phyloP scores from a whole-genome alignment of 2,329 filamentous ascomycete genomes.

The Coleophoma crateriformis region DNA sequence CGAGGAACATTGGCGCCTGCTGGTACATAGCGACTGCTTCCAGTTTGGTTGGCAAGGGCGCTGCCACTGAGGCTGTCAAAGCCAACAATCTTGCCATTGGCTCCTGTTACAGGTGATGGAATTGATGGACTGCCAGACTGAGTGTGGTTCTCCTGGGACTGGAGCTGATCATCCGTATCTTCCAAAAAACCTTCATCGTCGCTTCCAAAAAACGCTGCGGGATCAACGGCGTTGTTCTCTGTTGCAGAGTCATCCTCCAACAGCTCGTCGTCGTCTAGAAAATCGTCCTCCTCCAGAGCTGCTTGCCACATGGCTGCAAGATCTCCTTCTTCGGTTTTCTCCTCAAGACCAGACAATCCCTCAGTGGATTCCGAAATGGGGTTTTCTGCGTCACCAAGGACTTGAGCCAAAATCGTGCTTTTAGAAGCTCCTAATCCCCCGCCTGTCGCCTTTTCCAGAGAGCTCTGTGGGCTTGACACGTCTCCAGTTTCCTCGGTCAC shows the following conservation, averaged over 20 bases:
- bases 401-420: slow-evolving; percentile 19
- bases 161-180: slow-evolving; percentile 30
- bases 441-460: slow-evolving; percentile 14
- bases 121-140: slow-evolving; percentile 18
- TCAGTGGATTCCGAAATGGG: slow-evolving; percentile 16
- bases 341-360: slow-evolving; percentile 26
- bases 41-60: slow-evolving; percentile 10
- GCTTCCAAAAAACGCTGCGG: slow-evolving; percentile 66
- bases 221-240: slow-evolving; percentile 47
- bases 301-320: slow-evolving; percentile 79
- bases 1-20: slow-evolving; percentile 7
- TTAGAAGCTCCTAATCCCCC: slow-evolving; percentile 19
- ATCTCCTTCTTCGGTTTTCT: slow-evolving; percentile 49
- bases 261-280: slow-evolving; percentile 48
- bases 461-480: slow-evolving; percentile 7
- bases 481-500: slow-evolving; percentile 5
- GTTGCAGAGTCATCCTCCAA: slow-evolving; percentile 52
- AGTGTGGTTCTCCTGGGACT: slow-evolving; percentile 18
- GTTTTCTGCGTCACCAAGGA: slow-evolving; percentile 19
- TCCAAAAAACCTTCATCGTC: slow-evolving; percentile 84
- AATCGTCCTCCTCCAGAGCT: slow-evolving; percentile 70
- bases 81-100: slow-evolving; percentile 26
- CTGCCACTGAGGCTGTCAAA: slow-evolving; percentile 11
- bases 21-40: slow-evolving; percentile 23
- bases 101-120: slow-evolving; percentile 16